Base-by-base conservation (phyloP, 176 grass and related monocot genomes). In the Aechmea fasciata region DNA sequence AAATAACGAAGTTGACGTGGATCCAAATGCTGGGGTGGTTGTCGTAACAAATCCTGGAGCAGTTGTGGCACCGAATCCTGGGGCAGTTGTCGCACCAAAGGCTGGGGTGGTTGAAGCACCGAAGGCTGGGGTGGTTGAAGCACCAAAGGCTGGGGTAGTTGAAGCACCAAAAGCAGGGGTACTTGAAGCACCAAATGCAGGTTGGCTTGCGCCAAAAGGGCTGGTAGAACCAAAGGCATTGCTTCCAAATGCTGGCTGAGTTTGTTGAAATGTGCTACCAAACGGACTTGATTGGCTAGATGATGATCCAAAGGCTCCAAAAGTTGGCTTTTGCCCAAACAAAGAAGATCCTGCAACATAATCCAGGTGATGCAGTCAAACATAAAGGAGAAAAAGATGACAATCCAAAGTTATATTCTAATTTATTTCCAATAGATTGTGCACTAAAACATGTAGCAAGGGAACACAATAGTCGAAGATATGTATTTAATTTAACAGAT, bases 311-410 rank as follows among this genome's bases (percentile, higher is more conserved):
- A 96, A 96, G 19, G 57, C 79, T 9, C 92, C 85, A 54, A 96
- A 97, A 68, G 78, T 78, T 63, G 84, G 86, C 77, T 90, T 97
- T 64, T 97, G 93, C 65, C 93, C 93, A 55, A 97, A 97, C 55
- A 90, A 79, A 81, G 92, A 69, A n/a, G 74, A 91, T 71, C 84
- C 88, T 91, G 52, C 54, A 85, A 74, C 65, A 51, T 9, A 19
- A 18, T 61, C 17, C 55, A 61, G 55, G 55, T n/a, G 15, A 61
- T 22, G 55, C 10, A 22, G 15, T 22, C 17, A 18, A 61, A 19
- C 9, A 61, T 61, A 15, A 55, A 55, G 52, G 4, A 61, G 9
- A 9, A 18, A 61, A 61, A 22, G 6, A n/a, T 10, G 20, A 9
- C 15, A 20, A 61, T 10, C 7, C 55, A 61, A 17, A 61, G 10